Base-by-base conservation (phyloP, 2,329 filamentous ascomycete species). In the Talaromyces sp. region DNA sequence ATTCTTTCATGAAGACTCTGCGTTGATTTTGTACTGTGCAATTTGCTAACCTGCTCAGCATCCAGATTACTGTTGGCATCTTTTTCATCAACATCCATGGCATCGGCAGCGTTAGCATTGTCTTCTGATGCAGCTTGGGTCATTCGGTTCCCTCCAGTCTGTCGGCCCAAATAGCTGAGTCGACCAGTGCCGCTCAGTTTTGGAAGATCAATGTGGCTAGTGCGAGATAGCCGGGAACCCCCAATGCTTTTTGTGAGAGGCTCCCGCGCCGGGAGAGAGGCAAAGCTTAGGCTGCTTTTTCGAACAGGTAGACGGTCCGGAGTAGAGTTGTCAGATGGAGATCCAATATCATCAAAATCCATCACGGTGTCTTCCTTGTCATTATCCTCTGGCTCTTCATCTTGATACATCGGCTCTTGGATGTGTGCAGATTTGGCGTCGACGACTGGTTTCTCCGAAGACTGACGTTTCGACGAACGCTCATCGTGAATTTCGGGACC, bases 271-370 rank as follows among this genome's bases (percentile, higher is more conserved):
- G 94, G 94, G 11, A 99, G 80, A 16, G 94, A 91, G 33, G 94
- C 91, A 75, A 99, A 97, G 54, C 89, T 96, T 55, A 99, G 81
- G 70, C 93, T 97, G 74, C 92, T 96, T 79, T 97, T 97, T 55
- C 93, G 87, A 61, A 95, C 83, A 27, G 90, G 79, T 2, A 88
- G 88, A 61, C 90, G 66, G 47, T 74, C 75, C 6, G 77, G 77
- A 14, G 75, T 78, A 27, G 76, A 78, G 7, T 66, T 71, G 53
- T 78, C 76, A 2, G 77, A 80, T 16, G 77, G 75, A 16, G 77
- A 78, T 37, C 72, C 76, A 24, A 78, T 74, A 45, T 78, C 76
- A 53, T 79, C 76, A 43, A 77, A 65, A 39, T 74, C 70, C 16
- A 73, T 60, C 22, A 66, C 63, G 32, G 65, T 65, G 22, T 74